Base-by-base conservation (phyloP, 257 asterid genomes). In the Cinchona pubescens region DNA sequence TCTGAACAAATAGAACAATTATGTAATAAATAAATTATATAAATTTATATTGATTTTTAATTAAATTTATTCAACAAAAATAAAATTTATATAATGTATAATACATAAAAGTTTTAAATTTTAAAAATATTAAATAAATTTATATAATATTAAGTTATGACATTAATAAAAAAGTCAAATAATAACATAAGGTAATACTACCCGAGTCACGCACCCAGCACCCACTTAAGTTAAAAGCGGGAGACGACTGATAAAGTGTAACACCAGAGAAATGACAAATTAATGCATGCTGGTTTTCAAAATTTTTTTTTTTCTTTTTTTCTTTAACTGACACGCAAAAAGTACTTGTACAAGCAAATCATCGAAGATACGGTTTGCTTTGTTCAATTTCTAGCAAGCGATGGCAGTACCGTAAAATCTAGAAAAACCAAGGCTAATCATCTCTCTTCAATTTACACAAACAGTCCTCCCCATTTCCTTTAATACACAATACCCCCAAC, bases 261-360 rank as follows among this genome's bases (percentile, higher is more conserved):
- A 23, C 35, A 40, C 18, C 5, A 25, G 21, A 32, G 25, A 5
- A 45, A 62, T 23, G 14, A 23, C 68, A 74, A 23, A 63, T 29
- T 23, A 29, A 73, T 18, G 59, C 60, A 40, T 23, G 35, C 34
- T n/a, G n/a, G 23, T 51, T 34, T 53, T 37, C 14, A 51, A 23
- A 23, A 23, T 55, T 56, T 66, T 65, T 66, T 40, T 13, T 1
- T 7, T 12, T 3, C n/a, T 35, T 1, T 9, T 0, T 27, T 7
- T 3, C 8, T 25, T 42, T 32, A 25, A 75, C 78, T 65, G 73
- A 75, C 78, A 75, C 67, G 78, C 73, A 18, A 65, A 59, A 65
- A 65, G 56, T 32, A 34, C 34, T 51, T 35, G 25, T 51, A 65
- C 78, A 65, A 49, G 48, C 5, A 58, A 75, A 75, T 64, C 72